Evolutionary conservation across 2,329 filamentous ascomycete species (phyloP).

Genomic region (Fulvia fulva): DNA sequence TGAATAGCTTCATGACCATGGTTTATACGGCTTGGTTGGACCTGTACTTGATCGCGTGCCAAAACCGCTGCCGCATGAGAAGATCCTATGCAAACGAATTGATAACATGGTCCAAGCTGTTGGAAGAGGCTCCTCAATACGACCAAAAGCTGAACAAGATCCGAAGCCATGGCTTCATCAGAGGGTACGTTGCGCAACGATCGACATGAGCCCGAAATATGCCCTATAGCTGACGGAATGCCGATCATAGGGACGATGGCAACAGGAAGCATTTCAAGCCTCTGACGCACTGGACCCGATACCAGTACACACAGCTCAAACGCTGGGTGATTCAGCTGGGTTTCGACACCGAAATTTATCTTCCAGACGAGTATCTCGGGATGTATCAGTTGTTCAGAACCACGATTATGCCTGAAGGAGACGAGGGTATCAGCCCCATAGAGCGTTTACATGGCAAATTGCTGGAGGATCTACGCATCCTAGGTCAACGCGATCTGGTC

Average conservation of each 20-base stretch:
- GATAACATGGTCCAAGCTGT: neutral
- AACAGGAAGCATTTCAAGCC: conserved; percentile 47
- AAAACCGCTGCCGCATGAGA: conserved; percentile 87
- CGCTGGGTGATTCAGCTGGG: conserved; percentile 85
- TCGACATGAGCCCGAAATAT: too few species aligned
- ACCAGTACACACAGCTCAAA: conserved; percentile 86
- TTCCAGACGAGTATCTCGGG: conserved; percentile 73
- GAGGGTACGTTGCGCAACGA: neutral
- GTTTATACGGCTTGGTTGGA: conserved; percentile 67
- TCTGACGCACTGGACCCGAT: conserved; percentile 82
- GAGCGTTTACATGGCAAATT: neutral
- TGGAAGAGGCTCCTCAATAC: neutral
- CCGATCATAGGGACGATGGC: too few species aligned
- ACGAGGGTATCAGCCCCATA: neutral
- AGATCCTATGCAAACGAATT: conserved; percentile 78
- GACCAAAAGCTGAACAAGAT: neutral
- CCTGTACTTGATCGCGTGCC: conserved; percentile 75
- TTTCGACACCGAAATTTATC: conserved; percentile 89
- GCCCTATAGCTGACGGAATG: too few species aligned
- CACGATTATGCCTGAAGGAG: neutral
- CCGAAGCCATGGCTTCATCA: neutral
- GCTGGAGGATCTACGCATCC: neutral
- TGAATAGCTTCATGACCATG: conserved; percentile 64
- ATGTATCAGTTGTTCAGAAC: conserved; percentile 67
- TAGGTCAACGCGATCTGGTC: neutral